Conservation (phyloP, 73 alveolate genomes). For the Stentor coeruleus region DNA sequence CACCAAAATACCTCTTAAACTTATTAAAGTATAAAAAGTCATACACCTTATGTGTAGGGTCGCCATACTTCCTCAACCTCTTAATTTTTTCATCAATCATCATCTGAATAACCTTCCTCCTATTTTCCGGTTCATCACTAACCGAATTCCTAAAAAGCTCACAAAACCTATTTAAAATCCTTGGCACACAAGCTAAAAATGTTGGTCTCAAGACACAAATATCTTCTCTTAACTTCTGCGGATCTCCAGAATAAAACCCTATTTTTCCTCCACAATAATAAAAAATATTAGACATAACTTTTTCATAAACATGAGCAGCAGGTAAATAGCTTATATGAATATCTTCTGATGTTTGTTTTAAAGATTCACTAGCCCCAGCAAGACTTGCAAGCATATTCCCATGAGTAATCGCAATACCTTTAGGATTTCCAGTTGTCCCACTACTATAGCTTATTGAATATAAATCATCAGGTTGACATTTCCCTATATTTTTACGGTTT, state of each 20-base stretch:
- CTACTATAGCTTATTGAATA: not conserved
- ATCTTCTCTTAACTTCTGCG: not conserved
- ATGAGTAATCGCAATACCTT: not conserved
- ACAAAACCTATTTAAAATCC: not conserved
- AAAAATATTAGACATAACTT: not conserved
- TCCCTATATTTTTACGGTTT: not conserved
- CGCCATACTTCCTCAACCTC: not conserved
- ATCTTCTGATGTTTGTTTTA: not conserved
- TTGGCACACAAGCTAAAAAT: not conserved
- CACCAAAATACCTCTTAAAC: not conserved
- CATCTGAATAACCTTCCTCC: not conserved
- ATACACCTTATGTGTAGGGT: not conserved
- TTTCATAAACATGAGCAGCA: not conserved
- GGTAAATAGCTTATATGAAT: not conserved
- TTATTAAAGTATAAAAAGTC: too few relatives aligned
- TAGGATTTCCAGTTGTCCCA: not conserved
- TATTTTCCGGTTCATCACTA: not conserved
- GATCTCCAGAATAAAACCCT: constrained; percentile 3
- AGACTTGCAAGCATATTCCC: not conserved
- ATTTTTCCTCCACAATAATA: not conserved
- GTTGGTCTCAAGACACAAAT: not conserved
- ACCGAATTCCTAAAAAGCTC: not conserved
- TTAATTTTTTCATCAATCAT: not conserved
- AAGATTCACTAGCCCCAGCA: not conserved
- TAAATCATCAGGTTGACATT: not conserved